Evolutionary conservation across 352 stramenopile species (phyloP).

Genomic region (Globisporangium iwayamae): DNA sequence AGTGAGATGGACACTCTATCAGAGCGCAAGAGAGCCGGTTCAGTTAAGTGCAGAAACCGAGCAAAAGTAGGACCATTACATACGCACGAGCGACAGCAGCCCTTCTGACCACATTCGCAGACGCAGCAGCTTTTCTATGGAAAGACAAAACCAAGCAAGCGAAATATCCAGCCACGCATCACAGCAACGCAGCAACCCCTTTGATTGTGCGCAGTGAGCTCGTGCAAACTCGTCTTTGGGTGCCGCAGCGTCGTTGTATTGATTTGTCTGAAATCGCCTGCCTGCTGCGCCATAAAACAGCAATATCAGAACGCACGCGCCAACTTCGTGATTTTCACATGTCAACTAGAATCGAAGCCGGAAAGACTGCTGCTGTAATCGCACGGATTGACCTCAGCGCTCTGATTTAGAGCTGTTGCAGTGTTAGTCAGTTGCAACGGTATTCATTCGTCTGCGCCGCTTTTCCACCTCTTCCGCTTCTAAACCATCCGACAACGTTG

Average conservation of each 20-base stretch:
- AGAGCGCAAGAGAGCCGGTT: constrained; percentile 4
- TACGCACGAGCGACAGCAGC: not conserved
- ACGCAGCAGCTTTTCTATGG: not conserved
- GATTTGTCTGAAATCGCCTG: not conserved
- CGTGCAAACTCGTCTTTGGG: not conserved
- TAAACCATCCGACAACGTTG: too few relatives aligned
- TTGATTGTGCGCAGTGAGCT: not conserved
- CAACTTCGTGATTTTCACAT: too few relatives aligned
- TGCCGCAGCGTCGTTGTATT: not conserved
- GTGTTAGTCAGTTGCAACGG: too few relatives aligned
- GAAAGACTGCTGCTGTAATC: too few relatives aligned
- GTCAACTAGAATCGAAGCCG: too few relatives aligned
- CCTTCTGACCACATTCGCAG: not conserved
- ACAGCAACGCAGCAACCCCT: not conserved
- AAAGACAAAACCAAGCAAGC: not conserved
- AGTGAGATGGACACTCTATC: constrained; percentile 9
- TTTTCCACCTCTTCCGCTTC: too few relatives aligned
- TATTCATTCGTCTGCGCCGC: too few relatives aligned
- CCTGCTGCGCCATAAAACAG: not conserved
- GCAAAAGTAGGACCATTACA: constrained; percentile 5
- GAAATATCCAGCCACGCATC: not conserved
- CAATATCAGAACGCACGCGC: too few relatives aligned
- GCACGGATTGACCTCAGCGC: not conserved
- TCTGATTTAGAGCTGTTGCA: not conserved
- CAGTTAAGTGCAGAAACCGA: not conserved